phyloP scores from a whole-genome alignment of 257 asterid species.

The Nicotiana paniculata region DNA sequence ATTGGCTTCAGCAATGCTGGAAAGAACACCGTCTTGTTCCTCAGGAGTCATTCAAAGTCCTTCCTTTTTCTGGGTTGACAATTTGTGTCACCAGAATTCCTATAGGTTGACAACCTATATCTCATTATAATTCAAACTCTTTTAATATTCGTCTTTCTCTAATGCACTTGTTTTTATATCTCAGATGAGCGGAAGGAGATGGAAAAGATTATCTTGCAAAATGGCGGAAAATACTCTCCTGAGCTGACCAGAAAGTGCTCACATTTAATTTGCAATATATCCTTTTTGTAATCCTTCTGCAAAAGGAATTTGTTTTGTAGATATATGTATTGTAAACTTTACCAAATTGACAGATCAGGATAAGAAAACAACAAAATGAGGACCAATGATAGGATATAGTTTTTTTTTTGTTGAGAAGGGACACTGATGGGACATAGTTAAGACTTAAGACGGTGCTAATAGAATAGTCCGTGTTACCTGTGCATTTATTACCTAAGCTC shows the following conservation, averaged over 20 bases:
- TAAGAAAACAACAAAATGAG: background rate
- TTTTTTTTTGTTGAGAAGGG: no score
- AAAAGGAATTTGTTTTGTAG: background rate
- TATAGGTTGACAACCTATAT: slow-evolving; percentile 46
- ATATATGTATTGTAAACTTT: background rate
- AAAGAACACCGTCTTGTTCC: slow-evolving; percentile 97
- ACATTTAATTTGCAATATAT: slow-evolving; percentile 86
- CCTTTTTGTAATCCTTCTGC: slow-evolving; percentile 29
- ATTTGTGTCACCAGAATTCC: slow-evolving; percentile 80
- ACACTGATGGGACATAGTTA: background rate
- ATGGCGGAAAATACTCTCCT: slow-evolving; percentile 91
- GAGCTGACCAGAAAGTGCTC: slow-evolving; percentile 86
- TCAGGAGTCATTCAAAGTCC: slow-evolving; percentile 79
- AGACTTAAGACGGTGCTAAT: background rate
- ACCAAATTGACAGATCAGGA: background rate
- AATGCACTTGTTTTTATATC: slow-evolving; percentile 8
- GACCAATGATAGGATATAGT: background rate
- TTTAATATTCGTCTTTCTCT: background rate
- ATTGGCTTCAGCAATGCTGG: slow-evolving; percentile 96
- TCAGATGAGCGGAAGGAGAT: slow-evolving; percentile 79
- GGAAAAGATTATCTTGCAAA: slow-evolving; percentile 65
- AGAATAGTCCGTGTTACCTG: background rate
- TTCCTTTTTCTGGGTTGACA: slow-evolving; percentile 79
- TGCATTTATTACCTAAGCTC: background rate
- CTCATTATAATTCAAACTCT: background rate